A percentile compares a stretch with the other conserved stretches of the same genome.
These are phyloP conservation scores for Flaveria ramosissima DNA, from an alignment of 129 eudicot genomes.

Conservation along the genomic window DNA sequence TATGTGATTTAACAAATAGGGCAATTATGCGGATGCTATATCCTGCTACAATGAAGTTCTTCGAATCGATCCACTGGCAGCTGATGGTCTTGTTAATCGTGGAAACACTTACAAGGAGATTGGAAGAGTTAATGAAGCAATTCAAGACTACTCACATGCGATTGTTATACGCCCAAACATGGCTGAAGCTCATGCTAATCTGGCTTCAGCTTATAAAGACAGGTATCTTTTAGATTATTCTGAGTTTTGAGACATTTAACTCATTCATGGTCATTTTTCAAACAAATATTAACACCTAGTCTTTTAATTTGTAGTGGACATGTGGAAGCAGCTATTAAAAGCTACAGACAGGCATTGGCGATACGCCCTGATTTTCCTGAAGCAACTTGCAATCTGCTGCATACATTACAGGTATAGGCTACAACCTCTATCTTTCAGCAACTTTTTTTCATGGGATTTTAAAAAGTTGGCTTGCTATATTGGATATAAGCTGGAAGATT, in stretches of 20 bases:
- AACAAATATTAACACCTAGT: background rate
- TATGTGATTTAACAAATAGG: conserved; percentile 46
- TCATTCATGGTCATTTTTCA: background rate
- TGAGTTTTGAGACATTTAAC: background rate
- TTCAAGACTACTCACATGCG: conserved; percentile 86
- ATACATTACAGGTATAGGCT: conserved; percentile 74
- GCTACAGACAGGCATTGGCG: conserved; percentile 80
- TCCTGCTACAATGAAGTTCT: conserved; percentile 94
- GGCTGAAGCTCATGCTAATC: conserved; percentile 99
- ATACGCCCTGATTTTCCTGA: conserved; percentile 91
- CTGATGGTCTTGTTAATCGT: conserved; percentile 91
- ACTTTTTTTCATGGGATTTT: background rate
- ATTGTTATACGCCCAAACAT: conserved; percentile 73
- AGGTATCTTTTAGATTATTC: conserved; percentile 54
- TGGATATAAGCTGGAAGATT: background rate
- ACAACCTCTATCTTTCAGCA: background rate
- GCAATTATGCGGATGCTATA: conserved; percentile 83
- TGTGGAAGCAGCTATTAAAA: conserved; percentile 90
- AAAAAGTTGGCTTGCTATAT: background rate
- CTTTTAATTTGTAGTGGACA: conserved; percentile 51
- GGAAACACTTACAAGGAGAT: conserved; percentile 91
- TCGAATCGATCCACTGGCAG: conserved; percentile 89
- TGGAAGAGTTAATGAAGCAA: conserved; percentile 93
- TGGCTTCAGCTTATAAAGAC: conserved; percentile 95
- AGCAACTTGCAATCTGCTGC: conserved; percentile 94